Base-by-base conservation (phyloP, 345 rosid species). In the Eucalyptus pumila region DNA sequence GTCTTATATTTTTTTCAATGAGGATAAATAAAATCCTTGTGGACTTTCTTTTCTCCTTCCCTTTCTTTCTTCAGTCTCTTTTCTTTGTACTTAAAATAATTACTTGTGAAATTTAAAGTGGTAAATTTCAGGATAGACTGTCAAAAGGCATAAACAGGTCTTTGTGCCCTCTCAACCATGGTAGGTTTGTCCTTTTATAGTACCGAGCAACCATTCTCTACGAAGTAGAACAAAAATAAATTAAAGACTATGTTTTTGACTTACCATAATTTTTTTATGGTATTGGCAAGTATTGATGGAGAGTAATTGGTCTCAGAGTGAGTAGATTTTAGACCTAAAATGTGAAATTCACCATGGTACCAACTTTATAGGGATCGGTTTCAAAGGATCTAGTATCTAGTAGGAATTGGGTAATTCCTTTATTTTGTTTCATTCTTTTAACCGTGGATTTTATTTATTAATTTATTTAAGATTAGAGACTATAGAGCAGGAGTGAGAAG, bases 311-410 rank as follows among this genome's bases (percentile, higher is more conserved):
- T 15, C 9, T 65, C 0, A 6, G 0, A 14, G 2, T 60, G 4
- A 27, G 2, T 27, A 60, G 14, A 27, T 26, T 27, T 60, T 12
- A 12, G 69, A 60, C 0, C 7, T 27, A 6, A 4, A 27, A 60
- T 27, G 8, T 12, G 69, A 30, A 27, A 60, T 27, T 27, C 0
- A 27, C 14, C 0, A 0, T 6, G 34, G 2, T 27, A 13, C 69
- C 34, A 27, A 60, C 14, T 13, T 12, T 60, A 13, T 27, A 6
- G 3, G 34, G 69, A 60, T 27, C 4, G 2, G 9, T 60, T 60
- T 60, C 34, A 60, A 60, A 56, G 30, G 62, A 56, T 56, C 62
- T 56, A 23, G 62, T 52, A 56, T n/a, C n/a, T n/a, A n/a, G n/a
- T n/a, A 30, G 27, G 30, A 56, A 24, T 24, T 56, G 21, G 0